Conservation (phyloP, 768 basidiomycete species). For the Melanogaster broomeanus region DNA sequence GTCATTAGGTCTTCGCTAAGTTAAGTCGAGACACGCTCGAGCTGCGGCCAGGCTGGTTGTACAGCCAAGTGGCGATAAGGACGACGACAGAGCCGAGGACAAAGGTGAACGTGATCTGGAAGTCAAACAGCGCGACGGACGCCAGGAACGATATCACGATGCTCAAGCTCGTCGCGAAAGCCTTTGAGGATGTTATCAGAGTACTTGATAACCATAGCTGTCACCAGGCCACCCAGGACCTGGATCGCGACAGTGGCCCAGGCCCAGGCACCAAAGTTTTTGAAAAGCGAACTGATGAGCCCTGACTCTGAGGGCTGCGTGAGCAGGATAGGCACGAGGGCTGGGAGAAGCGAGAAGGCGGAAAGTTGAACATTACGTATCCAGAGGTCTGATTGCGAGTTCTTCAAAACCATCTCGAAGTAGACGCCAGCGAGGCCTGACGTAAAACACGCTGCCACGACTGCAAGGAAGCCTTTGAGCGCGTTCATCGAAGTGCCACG, state of each 20-base stretch:
- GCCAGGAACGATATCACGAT: conserved; percentile 95
- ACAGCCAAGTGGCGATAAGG: conserved; percentile 87
- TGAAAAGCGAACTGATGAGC: conserved; percentile 60
- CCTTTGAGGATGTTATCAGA: conserved; percentile 92
- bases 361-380: conserved; percentile 96
- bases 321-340: conserved; percentile 75
- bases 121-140: conserved; percentile 87
- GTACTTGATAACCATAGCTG: conserved; percentile 93
- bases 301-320: conserved; percentile 41
- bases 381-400: conserved; percentile 89
- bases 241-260: conserved; percentile 89
- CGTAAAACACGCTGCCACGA: conserved; percentile 89
- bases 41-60: conserved; percentile 65
- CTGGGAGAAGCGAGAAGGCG: conserved; percentile 90
- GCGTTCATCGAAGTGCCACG: conserved; percentile 69
- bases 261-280: conserved; percentile 88
- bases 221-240: conserved; percentile 89
- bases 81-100: conserved; percentile 83
- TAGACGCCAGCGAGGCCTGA: conserved; percentile 97
- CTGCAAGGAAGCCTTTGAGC: conserved; percentile 86
- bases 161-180: conserved; percentile 91
- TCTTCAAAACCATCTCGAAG: conserved; percentile 97
- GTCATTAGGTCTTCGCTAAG: conserved; percentile 24
- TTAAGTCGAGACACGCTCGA: conserved; percentile 30
- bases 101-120: conserved; percentile 85